Evolutionary conservation across 2,329 filamentous ascomycete genomes (phyloP).

Genomic region (Sclerotinia sclerotiorum): DNA sequence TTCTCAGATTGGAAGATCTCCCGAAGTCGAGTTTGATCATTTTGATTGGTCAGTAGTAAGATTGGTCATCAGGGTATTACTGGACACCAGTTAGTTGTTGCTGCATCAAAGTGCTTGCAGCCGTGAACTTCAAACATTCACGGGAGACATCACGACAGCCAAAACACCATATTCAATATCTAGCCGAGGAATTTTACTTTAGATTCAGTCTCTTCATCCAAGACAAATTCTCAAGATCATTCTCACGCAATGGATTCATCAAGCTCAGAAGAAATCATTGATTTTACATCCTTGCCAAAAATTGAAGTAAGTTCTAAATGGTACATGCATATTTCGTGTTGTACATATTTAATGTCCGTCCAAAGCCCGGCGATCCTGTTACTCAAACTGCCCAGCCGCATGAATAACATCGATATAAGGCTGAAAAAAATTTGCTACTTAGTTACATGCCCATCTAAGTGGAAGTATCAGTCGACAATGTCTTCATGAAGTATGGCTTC

Average conservation of each 20-base stretch:
- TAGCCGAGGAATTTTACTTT: not conserved
- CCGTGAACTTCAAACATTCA: not conserved
- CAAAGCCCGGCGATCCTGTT: not conserved
- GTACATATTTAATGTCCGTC: conserved; percentile 12
- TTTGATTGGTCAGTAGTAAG: conserved; percentile 16
- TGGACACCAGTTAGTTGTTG: not conserved
- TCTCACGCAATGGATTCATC: conserved; percentile 4
- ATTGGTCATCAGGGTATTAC: conserved; percentile 15
- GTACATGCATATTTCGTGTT: conserved; percentile 24
- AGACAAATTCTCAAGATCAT: not conserved
- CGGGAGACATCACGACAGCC: not conserved
- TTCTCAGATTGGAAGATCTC: conserved; percentile 18
- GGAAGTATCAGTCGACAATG: conserved; percentile 73
- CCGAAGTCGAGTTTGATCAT: conserved; percentile 1
- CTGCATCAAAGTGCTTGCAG: conserved; percentile 2
- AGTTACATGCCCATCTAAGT: conserved; percentile 80
- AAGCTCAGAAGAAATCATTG: conserved; percentile 1
- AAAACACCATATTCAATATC: not conserved
- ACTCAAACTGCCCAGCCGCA: conserved; percentile 9
- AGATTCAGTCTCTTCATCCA: not conserved
- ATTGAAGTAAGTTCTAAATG: conserved; percentile 49
- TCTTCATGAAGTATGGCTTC: conserved; percentile 72
- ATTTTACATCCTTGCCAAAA: conserved; percentile 53
- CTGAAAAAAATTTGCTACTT: conserved; percentile 25
- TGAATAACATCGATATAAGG: conserved; percentile 27